phyloP scores from a whole-genome alignment of 2,329 filamentous ascomycete species.

The Venturia nashicola region DNA sequence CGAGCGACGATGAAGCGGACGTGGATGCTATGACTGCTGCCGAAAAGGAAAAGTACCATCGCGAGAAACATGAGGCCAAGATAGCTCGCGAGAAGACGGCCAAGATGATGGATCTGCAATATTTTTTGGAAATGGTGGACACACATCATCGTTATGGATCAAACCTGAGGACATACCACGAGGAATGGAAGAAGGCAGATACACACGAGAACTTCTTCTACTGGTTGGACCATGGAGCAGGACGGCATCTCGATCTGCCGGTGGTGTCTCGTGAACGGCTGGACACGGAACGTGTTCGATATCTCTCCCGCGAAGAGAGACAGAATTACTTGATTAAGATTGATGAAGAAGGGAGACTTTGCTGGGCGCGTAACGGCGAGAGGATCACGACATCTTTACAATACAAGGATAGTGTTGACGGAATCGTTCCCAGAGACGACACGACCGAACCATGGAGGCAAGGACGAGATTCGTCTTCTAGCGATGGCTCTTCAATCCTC shows the following conservation, averaged over 20 bases:
- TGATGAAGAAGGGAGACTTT: slow-evolving; percentile 61
- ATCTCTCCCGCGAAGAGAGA: slow-evolving; percentile 71
- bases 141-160: slow-evolving; percentile 78
- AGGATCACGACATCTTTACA: slow-evolving; percentile 63
- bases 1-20: slow-evolving; percentile 32
- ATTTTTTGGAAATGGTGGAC: slow-evolving; percentile 79
- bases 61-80: slow-evolving; percentile 36
- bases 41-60: slow-evolving; percentile 21
- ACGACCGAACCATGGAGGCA: slow-evolving; percentile 26
- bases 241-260: slow-evolving; percentile 55
- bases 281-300: slow-evolving; percentile 69
- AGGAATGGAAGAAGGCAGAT: slow-evolving; percentile 65
- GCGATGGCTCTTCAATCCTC: background rate
- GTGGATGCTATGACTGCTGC: slow-evolving; percentile 17
- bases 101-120: slow-evolving; percentile 73
- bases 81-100: slow-evolving; percentile 51
- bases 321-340: slow-evolving; percentile 69
- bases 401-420: slow-evolving; percentile 70
- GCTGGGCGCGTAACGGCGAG: slow-evolving; percentile 74
- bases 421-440: slow-evolving; percentile 33
- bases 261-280: slow-evolving; percentile 62
- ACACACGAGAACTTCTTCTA: slow-evolving; percentile 87
- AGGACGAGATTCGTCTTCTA: slow-evolving; percentile 12
- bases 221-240: slow-evolving; percentile 78
- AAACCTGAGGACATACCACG: slow-evolving; percentile 71